These are phyloP conservation scores for Boletus sp. DNA, from an alignment of 1,284 basidiomycete species.

Conservation along the genomic window DNA sequence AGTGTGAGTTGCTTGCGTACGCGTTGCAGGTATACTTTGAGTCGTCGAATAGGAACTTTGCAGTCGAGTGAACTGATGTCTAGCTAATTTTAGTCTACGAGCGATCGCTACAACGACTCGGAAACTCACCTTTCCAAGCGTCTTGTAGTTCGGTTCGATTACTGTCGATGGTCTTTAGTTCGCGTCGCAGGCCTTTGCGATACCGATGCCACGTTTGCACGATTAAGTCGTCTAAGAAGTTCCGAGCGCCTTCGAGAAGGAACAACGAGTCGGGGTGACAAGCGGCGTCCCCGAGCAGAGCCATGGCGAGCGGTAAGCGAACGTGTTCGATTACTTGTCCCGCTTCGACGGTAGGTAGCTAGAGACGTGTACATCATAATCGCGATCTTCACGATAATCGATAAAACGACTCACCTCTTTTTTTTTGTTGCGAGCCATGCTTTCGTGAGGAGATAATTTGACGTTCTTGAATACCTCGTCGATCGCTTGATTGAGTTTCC, in stretches of 20 bases:
- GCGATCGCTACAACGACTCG: background rate
- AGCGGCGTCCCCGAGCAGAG: background rate
- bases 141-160: background rate
- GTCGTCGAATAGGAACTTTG: background rate
- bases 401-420: background rate
- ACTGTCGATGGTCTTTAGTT: background rate
- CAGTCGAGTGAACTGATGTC: background rate
- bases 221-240: background rate
- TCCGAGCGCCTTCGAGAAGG: background rate
- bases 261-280: background rate
- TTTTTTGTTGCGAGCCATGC: background rate
- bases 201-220: background rate
- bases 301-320: background rate
- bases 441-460: background rate
- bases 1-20: background rate
- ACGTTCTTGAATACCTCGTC: background rate
- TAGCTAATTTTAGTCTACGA: background rate
- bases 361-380: background rate
- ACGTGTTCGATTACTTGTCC: background rate
- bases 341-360: background rate
- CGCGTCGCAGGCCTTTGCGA: background rate
- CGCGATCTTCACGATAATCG: background rate
- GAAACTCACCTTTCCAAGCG: background rate
- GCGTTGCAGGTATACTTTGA: background rate
- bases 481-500: background rate